A percentile compares a stretch with the other conserved stretches of the same genome.
Evolutionary conservation across 2,329 filamentous ascomycete species (phyloP).

Genomic region (Esteya vermicola): DNA sequence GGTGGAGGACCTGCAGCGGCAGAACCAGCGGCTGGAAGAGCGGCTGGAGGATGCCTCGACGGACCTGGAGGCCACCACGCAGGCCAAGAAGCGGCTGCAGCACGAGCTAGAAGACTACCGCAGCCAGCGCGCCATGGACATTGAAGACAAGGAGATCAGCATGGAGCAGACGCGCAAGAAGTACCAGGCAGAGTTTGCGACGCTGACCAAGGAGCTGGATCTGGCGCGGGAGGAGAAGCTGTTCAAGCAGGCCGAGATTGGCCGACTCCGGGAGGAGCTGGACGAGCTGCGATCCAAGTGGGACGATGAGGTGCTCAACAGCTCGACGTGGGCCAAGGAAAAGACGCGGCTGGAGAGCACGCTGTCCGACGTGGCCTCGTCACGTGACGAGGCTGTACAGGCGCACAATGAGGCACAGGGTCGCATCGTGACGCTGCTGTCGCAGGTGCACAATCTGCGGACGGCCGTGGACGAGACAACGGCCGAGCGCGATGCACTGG

Average conservation of each 20-base stretch:
- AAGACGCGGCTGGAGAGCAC: slow-evolving; percentile 85
- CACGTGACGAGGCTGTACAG: slow-evolving; percentile 83
- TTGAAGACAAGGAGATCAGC: slow-evolving; percentile 90
- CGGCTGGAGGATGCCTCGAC: slow-evolving; percentile 82
- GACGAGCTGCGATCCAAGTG: slow-evolving; percentile 91
- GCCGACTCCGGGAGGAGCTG: slow-evolving; percentile 82
- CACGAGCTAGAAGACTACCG: slow-evolving; percentile 97
- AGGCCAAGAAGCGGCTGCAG: slow-evolving; percentile 87
- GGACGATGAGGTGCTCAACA: slow-evolving; percentile 96
- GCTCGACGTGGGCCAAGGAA: slow-evolving; percentile 96
- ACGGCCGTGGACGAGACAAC: slow-evolving; percentile 74
- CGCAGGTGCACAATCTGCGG: slow-evolving; percentile 74
- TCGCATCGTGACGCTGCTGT: slow-evolving; percentile 80
- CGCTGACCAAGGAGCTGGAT: slow-evolving; percentile 82
- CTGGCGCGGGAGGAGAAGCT: slow-evolving; percentile 79
- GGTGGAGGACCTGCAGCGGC: slow-evolving; percentile 80
- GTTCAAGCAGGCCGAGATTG: slow-evolving; percentile 77
- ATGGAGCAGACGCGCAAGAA: slow-evolving; percentile 97
- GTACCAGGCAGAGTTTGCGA: slow-evolving; percentile 86
- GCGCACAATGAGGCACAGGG: slow-evolving; percentile 92
- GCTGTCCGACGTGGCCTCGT: slow-evolving; percentile 73
- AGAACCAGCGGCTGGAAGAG: slow-evolving; percentile 82
- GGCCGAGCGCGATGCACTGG: slow-evolving; percentile 69
- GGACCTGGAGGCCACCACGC: slow-evolving; percentile 70
- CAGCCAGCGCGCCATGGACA: slow-evolving; percentile 85